phyloP scores from a whole-genome alignment of 148 eudicot genomes.

The Chenopodium suecicum region DNA sequence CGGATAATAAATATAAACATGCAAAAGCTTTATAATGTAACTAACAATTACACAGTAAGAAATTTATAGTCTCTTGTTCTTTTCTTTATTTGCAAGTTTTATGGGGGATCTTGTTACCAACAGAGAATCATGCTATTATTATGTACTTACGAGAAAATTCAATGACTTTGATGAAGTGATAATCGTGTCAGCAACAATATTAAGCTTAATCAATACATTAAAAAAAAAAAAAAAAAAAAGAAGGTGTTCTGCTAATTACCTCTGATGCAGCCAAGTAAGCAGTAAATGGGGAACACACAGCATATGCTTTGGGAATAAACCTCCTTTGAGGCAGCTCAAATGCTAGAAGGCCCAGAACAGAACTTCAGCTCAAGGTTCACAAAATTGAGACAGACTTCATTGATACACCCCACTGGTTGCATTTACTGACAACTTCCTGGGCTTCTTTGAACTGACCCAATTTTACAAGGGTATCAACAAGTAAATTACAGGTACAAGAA shows the following conservation, averaged over 20 bases:
- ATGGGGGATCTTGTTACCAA: background rate
- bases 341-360: background rate
- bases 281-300: background rate
- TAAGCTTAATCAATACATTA: background rate
- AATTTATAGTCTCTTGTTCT: background rate
- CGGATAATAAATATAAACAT: background rate
- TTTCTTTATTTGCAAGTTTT: background rate
- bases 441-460: constrained; percentile 54
- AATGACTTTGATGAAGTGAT: background rate
- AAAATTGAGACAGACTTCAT: constrained; percentile 16
- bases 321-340: background rate
- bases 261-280: constrained; percentile 6
- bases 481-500: constrained; percentile 53
- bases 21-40: background rate
- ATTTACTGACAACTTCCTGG: constrained; percentile 40
- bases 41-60: background rate
- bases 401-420: constrained; percentile 42
- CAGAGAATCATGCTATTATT: background rate
- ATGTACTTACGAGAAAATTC: background rate
- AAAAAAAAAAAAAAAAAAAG: background rate
- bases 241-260: constrained; percentile 18
- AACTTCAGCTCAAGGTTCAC: constrained; percentile 3
- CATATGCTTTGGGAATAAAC: constrained; percentile 4
- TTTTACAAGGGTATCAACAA: constrained; percentile 49
- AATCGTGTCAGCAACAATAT: background rate